Percentiles rank a stretch among this genome's conserved stretches.
These are phyloP conservation scores for Hypoxylon sp. DNA, from an alignment of 2,329 filamentous ascomycete genomes.

Conservation along the genomic window DNA sequence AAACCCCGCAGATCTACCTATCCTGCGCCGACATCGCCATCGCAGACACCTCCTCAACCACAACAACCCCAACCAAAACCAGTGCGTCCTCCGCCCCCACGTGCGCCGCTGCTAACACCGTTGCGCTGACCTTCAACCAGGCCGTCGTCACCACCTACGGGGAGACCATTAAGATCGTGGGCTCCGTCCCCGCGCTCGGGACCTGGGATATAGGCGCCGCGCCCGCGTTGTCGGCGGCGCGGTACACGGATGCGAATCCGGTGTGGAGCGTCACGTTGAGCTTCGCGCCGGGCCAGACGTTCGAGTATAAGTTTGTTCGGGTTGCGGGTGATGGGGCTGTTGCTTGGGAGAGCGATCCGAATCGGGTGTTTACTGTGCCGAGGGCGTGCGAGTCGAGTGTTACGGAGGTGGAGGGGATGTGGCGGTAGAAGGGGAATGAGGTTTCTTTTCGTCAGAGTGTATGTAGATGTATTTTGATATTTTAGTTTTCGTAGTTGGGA, in stretches of 20 bases:
- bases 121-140: conserved; percentile 60
- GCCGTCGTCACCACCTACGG: conserved; percentile 61
- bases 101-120: conserved; percentile 46
- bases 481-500: background rate
- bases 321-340: conserved; percentile 63
- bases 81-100: conserved; percentile 32
- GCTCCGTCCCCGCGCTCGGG: conserved; percentile 61
- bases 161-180: conserved; percentile 64
- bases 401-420: conserved; percentile 44
- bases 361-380: conserved; percentile 55
- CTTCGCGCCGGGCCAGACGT: conserved; percentile 62
- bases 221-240: conserved; percentile 62
- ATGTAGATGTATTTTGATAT: background rate
- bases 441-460: conserved; percentile 4
- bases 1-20: conserved; percentile 67
- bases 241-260: conserved; percentile 67
- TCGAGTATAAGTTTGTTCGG: conserved; percentile 74
- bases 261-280: conserved; percentile 67
- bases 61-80: conserved; percentile 8
- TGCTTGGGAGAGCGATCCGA: conserved; percentile 70
- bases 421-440: conserved; percentile 46
- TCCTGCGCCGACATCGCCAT: conserved; percentile 58
- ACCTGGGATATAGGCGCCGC: conserved; percentile 63
- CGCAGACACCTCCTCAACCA: conserved; percentile 38
- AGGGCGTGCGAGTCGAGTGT: conserved; percentile 43